phyloP scores from a whole-genome alignment of 2,329 filamentous ascomycete species.

The Leptographium lundbergii region DNA sequence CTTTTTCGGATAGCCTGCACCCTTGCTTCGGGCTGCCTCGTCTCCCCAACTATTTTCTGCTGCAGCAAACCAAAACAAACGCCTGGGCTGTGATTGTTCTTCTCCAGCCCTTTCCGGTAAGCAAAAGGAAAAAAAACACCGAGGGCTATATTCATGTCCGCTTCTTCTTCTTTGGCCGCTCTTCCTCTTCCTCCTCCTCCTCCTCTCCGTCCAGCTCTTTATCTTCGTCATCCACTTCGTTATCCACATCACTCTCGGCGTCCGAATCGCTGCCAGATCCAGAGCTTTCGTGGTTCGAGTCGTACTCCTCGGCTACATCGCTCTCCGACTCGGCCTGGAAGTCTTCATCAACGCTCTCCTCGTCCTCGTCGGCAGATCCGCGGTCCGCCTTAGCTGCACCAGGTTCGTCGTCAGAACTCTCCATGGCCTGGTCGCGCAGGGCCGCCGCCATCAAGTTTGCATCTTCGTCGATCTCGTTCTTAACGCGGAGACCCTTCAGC shows the following conservation, averaged over 20 bases:
- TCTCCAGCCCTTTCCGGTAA: background rate
- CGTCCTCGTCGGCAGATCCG: conserved; percentile 89
- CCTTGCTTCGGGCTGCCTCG: background rate
- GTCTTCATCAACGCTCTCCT: conserved; percentile 91
- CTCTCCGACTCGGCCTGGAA: conserved; percentile 87
- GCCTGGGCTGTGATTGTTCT: background rate
- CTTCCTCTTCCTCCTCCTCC: conserved; percentile 20
- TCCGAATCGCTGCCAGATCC: conserved; percentile 57
- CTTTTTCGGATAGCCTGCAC: background rate
- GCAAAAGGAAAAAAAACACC: background rate
- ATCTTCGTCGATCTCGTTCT: conserved; percentile 98
- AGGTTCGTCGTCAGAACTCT: conserved; percentile 72
- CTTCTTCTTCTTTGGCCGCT: conserved; percentile 31
- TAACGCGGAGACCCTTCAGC: conserved; percentile 84
- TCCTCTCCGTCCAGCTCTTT: conserved; percentile 29
- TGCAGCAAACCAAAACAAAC: background rate
- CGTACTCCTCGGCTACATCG: conserved; percentile 92
- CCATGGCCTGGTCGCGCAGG: conserved; percentile 71
- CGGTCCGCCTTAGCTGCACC: conserved; percentile 59
- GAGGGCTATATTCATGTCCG: conserved; percentile 17
- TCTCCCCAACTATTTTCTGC: background rate
- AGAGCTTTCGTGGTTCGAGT: conserved; percentile 80
- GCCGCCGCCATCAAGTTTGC: conserved; percentile 69
- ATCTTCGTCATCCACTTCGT: conserved; percentile 34
- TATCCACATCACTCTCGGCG: conserved; percentile 48